Evolutionary conservation across 441 rosid genomes (phyloP).

Genomic region (Populus hybrid): DNA sequence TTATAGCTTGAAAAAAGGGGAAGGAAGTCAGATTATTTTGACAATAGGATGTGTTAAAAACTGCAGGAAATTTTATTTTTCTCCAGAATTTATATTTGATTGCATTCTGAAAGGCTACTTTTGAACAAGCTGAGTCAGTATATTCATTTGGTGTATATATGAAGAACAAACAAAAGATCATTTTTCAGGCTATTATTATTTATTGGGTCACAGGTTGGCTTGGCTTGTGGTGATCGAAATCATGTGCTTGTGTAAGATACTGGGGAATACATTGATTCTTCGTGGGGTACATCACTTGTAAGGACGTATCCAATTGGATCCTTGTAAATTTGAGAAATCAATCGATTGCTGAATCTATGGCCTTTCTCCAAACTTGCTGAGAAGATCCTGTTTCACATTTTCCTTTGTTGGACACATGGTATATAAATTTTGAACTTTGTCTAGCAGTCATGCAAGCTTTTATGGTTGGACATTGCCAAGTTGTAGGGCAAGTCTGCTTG

Average conservation of each 20-base stretch:
- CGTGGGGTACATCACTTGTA: slow-evolving; percentile 19
- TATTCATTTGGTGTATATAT: not conserved
- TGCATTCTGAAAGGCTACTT: not conserved
- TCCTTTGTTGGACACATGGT: too few species aligned
- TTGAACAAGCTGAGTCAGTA: not conserved
- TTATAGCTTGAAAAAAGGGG: not conserved
- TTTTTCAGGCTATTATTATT: slow-evolving; percentile 3
- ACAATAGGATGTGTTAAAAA: not conserved
- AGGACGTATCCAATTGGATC: slow-evolving; percentile 17
- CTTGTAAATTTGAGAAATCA: slow-evolving; percentile 24
- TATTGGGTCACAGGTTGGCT: slow-evolving; percentile 29
- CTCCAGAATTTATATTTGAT: not conserved
- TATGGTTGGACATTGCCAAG: too few species aligned
- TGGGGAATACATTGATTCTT: slow-evolving; percentile 19
- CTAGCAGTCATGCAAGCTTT: too few species aligned
- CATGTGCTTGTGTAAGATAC: slow-evolving; percentile 24
- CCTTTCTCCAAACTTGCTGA: too few species aligned
- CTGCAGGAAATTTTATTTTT: not conserved
- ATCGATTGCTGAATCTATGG: too few species aligned
- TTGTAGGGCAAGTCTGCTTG: too few species aligned
- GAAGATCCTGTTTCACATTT: too few species aligned
- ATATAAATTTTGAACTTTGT: too few species aligned
- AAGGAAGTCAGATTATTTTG: not conserved
- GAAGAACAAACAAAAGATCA: not conserved
- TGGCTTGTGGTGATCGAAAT: slow-evolving; percentile 19